Evolutionary conservation across 1,284 basidiomycete genomes (phyloP).

Genomic region (Microbotryum lychnidis-dioicae): DNA sequence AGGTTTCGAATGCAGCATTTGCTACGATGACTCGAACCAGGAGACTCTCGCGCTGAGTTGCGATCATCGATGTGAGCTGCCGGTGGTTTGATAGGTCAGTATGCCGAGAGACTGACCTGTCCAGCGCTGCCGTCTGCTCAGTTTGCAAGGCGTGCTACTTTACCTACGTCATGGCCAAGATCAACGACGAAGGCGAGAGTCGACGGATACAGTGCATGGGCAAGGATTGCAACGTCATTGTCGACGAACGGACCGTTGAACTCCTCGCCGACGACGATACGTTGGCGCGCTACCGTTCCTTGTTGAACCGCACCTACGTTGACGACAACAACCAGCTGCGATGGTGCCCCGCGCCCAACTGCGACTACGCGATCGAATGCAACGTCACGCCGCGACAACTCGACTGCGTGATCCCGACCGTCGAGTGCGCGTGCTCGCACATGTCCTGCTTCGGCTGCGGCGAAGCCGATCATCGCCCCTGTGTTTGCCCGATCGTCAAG

Average conservation of each 20-base stretch:
- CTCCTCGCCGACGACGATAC: slow-evolving; percentile 44
- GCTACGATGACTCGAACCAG: slow-evolving; percentile 59
- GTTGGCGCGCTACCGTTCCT: slow-evolving; percentile 55
- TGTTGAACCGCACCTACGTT: slow-evolving; percentile 85
- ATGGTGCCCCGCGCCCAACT: slow-evolving; percentile 72
- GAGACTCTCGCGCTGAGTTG: slow-evolving; percentile 60
- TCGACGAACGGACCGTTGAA: slow-evolving; percentile 48
- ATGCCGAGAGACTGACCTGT: neutral
- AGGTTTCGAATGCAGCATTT: slow-evolving; percentile 79
- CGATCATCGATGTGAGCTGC: slow-evolving; percentile 53
- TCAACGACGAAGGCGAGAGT: slow-evolving; percentile 82
- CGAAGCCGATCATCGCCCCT: slow-evolving; percentile 79
- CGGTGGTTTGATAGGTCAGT: neutral
- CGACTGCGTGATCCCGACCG: slow-evolving; percentile 75
- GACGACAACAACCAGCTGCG: slow-evolving; percentile 72
- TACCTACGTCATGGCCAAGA: slow-evolving; percentile 74
- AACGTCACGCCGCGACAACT: slow-evolving; percentile 53
- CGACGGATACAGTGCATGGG: slow-evolving; percentile 83
- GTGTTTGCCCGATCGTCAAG: slow-evolving; percentile 78
- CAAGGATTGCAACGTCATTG: slow-evolving; percentile 70
- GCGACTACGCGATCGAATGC: slow-evolving; percentile 76
- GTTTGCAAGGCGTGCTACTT: slow-evolving; percentile 79
- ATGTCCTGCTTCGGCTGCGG: slow-evolving; percentile 87
- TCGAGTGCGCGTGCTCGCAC: slow-evolving; percentile 63
- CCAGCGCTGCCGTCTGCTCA: neutral